Evolutionary conservation across 148 eudicot genomes (phyloP).

Genomic region (Gaultheria prostrata): DNA sequence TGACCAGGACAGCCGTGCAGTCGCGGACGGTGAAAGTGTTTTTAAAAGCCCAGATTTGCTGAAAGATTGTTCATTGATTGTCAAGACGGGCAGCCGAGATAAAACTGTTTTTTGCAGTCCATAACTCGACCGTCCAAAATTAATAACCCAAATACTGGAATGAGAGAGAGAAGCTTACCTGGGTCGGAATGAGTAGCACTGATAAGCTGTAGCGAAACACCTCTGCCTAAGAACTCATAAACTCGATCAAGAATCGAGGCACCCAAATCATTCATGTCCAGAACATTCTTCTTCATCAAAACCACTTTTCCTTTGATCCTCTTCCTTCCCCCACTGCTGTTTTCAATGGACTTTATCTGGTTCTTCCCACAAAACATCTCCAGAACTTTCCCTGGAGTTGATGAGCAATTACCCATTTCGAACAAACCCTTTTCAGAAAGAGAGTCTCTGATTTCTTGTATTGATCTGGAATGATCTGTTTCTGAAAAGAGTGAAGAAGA

Average conservation of each 20-base stretch:
- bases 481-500: neutral
- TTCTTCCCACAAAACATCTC: constrained; percentile 29
- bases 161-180: constrained; percentile 25
- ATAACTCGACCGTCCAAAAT: neutral
- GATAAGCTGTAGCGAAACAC: constrained; percentile 73
- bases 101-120: neutral
- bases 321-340: constrained; percentile 10
- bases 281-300: constrained; percentile 59
- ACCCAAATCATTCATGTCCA: constrained; percentile 48
- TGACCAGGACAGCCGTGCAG: neutral
- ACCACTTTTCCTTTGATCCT: constrained; percentile 56
- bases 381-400: constrained; percentile 22
- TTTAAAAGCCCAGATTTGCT: neutral
- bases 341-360: constrained; percentile 4
- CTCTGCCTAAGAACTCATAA: constrained; percentile 55
- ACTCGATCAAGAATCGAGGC: constrained; percentile 63
- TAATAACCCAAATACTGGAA: neutral
- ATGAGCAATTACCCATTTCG: constrained; percentile 32
- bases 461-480: neutral
- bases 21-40: neutral
- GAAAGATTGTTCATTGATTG: neutral
- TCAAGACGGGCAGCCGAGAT: too few species aligned
- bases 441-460: neutral
- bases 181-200: constrained; percentile 41
- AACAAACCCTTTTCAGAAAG: neutral